Evolutionary conservation across 2,329 filamentous ascomycete genomes (phyloP), one percentile per base, ranked within the genome.

Genomic region (Cordyceps tenuipes): DNA sequence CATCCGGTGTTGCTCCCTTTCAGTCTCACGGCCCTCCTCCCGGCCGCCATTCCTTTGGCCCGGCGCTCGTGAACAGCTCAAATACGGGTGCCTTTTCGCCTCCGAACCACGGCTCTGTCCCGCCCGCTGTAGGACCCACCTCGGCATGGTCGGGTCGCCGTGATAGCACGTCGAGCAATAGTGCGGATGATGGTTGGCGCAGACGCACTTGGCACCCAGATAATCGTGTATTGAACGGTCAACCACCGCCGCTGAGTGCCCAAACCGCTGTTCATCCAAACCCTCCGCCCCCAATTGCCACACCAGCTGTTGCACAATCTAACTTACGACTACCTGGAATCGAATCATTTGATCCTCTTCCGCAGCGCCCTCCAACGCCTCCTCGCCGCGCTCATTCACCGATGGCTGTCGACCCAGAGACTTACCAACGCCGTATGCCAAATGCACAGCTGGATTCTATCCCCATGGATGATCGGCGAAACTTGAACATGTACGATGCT

Each of bases 161-260:
- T 47, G 88, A 91, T 46, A 88, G 89, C 0, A 77, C 77, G 3
- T 76, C 81, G 9, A 83, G 80, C 56, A 77, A 79, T 15, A 21
- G n/a, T 21, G 76, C 82, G 0, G 91, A 96, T 63, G 86, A 91
- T 47, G 88, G 90, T 59, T 90, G 86, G 82, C 85, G 91, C 64
- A 81, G 92, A 63, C 83, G 91, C 57, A 97, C 92, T 3, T 97
- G 92, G 92, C 92, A 97, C 72, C 90, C 91, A 0, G 89, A 91
- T 63, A 88, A 85, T 62, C 80, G 82, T 17, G 82, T 81, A 63
- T 85, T 84, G 63, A 80, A 80, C 62, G 77, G 85, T 36, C 84
- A 86, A 53, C 81, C 83, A 17, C 88, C 86, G 15, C 92, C 89
- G 72, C 72, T 96, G 57, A 89, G 84, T 66, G 88, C 90, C 64